Evolutionary conservation across 208 protist species (phyloP).

Genomic region (Acanthamoeba culbertsoni): DNA sequence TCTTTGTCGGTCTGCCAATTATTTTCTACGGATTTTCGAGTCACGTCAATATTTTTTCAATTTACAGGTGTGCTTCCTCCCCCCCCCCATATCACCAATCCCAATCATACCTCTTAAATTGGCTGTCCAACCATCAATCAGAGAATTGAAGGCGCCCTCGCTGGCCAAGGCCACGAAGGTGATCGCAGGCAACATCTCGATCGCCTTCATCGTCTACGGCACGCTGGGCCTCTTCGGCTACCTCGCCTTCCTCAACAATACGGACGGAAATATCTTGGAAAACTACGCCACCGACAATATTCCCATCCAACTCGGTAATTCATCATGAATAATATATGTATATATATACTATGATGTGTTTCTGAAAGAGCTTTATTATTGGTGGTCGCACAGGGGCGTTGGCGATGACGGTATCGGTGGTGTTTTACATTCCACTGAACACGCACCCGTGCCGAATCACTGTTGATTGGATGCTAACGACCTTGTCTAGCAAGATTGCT

Average conservation of each 20-base stretch:
- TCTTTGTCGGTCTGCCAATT: constrained; percentile 49
- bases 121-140: background rate
- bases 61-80: background rate
- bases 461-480: constrained; percentile 33
- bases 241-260: constrained; percentile 31
- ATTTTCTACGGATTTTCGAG: constrained; percentile 56
- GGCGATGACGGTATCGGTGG: constrained; percentile 30
- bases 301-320: background rate
- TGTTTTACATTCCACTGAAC: constrained; percentile 59
- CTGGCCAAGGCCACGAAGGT: background rate
- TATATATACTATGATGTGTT: background rate
- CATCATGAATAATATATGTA: background rate
- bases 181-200: constrained; percentile 3
- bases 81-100: background rate
- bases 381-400: background rate
- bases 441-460: constrained; percentile 45
- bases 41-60: constrained; percentile 56
- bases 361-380: background rate
- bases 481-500: background rate
- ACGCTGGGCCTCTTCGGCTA: constrained; percentile 36
- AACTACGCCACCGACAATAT: constrained; percentile 20
- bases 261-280: constrained; percentile 44
- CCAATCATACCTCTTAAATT: too few species aligned
- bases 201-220: constrained; percentile 32
- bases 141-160: background rate